Percentiles rank a stretch among this genome's conserved stretches.
These are phyloP conservation scores for Candolleomyces aberdarensis DNA, from an alignment of 768 basidiomycete genomes.

Conservation along the genomic window DNA sequence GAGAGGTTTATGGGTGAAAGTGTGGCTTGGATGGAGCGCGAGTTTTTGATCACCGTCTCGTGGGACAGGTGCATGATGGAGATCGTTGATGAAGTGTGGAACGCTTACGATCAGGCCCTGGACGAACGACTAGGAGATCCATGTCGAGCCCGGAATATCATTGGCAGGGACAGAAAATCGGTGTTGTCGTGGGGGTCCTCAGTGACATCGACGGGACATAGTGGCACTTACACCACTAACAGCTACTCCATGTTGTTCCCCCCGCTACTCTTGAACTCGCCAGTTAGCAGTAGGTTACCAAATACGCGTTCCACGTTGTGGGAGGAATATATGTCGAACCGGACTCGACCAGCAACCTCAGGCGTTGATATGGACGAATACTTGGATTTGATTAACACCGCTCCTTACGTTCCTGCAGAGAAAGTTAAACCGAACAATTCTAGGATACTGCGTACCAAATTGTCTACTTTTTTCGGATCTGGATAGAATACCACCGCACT, in stretches of 20 bases:
- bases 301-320: not conserved
- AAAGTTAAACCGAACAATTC: not conserved
- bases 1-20: not conserved
- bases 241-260: not conserved
- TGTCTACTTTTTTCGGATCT: not conserved
- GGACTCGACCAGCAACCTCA: not conserved
- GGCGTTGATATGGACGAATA: not conserved
- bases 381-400: not conserved
- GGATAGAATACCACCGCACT: not conserved
- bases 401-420: not conserved
- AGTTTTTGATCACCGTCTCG: constrained; percentile 1
- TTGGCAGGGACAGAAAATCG: not conserved
- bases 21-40: constrained; percentile 1
- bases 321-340: not conserved
- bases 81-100: constrained; percentile 8
- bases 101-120: constrained; percentile 2
- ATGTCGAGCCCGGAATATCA: not conserved
- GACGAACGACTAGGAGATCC: not conserved
- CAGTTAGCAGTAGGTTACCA: not conserved
- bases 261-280: not conserved
- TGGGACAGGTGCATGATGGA: constrained; percentile 9
- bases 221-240: not conserved
- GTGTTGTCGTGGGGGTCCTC: not conserved
- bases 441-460: not conserved
- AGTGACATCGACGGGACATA: not conserved